Evolutionary conservation across 495 filamentous ascomycete species (phyloP).

Genomic region (Haplographium delicatum): DNA sequence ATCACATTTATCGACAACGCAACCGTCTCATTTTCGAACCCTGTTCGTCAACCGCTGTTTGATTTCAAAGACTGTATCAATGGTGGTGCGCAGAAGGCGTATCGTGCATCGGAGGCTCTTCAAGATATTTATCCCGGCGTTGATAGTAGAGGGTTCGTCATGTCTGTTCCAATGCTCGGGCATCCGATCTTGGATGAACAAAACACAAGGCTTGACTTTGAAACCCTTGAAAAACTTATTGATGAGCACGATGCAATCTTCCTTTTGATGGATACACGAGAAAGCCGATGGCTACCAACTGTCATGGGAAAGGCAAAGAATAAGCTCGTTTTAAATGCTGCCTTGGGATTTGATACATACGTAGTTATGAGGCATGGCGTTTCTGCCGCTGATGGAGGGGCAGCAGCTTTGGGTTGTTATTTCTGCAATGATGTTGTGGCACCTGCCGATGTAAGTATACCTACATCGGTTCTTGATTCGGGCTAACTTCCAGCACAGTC

Average conservation of each 20-base stretch:
- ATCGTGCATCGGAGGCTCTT: constrained; percentile 73
- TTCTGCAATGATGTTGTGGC: constrained; percentile 98
- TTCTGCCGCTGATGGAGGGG: constrained; percentile 39
- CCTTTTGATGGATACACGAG: constrained; percentile 91
- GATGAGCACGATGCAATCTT: constrained; percentile 90
- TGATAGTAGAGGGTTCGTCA: constrained; percentile 65
- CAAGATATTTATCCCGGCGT: constrained; percentile 88
- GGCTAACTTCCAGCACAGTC: constrained; percentile 37
- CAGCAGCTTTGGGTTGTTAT: constrained; percentile 81
- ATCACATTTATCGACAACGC: constrained; percentile 96
- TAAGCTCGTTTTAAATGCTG: constrained; percentile 95
- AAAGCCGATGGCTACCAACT: constrained; percentile 94
- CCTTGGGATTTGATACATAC: constrained; percentile 92
- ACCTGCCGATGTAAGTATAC: constrained; percentile 77
- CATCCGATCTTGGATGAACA: constrained; percentile 74
- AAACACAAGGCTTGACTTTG: constrained; percentile 65
- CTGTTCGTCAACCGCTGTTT: constrained; percentile 90
- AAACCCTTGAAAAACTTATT: constrained; percentile 66
- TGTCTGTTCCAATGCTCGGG: constrained; percentile 92
- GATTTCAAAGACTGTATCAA: constrained; percentile 82
- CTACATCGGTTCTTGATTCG: background rate
- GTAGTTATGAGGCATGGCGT: constrained; percentile 95
- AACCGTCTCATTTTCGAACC: constrained; percentile 95
- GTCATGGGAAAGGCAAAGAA: constrained; percentile 90
- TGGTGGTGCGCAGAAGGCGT: constrained; percentile 80